Evolutionary conservation across 352 stramenopile species (phyloP).

Genomic region (Phytopythium oedochilum): DNA sequence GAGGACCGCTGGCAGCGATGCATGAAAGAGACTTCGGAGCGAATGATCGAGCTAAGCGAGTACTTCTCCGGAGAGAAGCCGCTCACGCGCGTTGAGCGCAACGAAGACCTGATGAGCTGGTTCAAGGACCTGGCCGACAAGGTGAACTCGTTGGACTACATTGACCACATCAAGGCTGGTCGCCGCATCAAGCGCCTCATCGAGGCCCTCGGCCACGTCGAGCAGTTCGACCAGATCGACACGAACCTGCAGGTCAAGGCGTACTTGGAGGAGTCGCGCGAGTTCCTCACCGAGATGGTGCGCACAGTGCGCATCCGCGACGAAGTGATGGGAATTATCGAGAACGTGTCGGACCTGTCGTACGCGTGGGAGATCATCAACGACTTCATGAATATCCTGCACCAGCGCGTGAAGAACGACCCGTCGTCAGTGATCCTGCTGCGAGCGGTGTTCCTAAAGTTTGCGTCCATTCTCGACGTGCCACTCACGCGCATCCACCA

Average conservation of each 20-base stretch:
- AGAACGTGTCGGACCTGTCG: constrained; percentile 92
- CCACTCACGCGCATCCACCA: constrained; percentile 92
- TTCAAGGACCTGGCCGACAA: constrained; percentile 91
- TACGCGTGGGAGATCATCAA: constrained; percentile 95
- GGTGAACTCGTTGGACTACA: constrained; percentile 88
- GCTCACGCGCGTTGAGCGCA: constrained; percentile 89
- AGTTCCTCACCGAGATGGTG: constrained; percentile 94
- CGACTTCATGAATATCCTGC: constrained; percentile 93
- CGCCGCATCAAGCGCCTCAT: constrained; percentile 94
- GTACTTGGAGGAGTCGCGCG: constrained; percentile 89
- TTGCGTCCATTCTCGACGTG: constrained; percentile 93
- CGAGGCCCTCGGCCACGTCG: constrained; percentile 91
- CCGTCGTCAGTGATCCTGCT: constrained; percentile 91
- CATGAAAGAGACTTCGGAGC: constrained; percentile 84
- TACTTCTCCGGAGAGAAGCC: constrained; percentile 94
- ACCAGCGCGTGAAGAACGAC: constrained; percentile 91
- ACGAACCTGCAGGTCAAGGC: constrained; percentile 94
- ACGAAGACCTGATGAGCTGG: constrained; percentile 93
- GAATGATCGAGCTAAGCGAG: constrained; percentile 91
- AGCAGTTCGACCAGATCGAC: constrained; percentile 95
- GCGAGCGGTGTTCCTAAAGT: constrained; percentile 93
- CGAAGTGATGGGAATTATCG: constrained; percentile 90
- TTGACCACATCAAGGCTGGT: constrained; percentile 91
- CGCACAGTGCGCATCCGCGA: constrained; percentile 92
- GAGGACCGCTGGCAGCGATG: constrained; percentile 89